Base-by-base conservation (phyloP, 2,329 filamentous ascomycete species). In the Botrytis fragariae region DNA sequence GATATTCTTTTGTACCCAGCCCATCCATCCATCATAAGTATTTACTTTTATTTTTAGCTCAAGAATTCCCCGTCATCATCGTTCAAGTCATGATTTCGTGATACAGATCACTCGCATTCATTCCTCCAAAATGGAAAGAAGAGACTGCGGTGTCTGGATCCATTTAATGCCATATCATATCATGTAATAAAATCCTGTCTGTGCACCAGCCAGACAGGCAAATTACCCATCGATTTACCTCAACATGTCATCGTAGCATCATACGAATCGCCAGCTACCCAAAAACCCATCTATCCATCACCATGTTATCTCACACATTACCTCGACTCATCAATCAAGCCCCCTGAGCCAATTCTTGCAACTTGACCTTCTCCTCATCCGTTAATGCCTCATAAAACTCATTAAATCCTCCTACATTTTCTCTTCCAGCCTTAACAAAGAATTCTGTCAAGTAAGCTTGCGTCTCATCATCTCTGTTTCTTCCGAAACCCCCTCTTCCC, bases 391-490 rank as follows among this genome's bases (percentile, higher is more conserved):
- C 75, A 74, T 82, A 83, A 20, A 83, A 72, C 39, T 79, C 80
- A 73, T 82, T 81, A 74, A 84, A 84, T 12, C 80, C 80, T 8
- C 79, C 81, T 35, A 82, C 72, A 73, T 83, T 81, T 74, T 81
- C 80, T 12, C 76, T 75, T 3, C 77, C 77, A 22, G 79, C 79
- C 22, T 78, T 76, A 4, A 91, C 81, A 84, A 98, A 98, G 84
- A 97, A 98, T 22, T 95, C 90, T 1, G 90, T 87, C 64, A 98
- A 85, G 81, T 94, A 97, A 6, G 88, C 89, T 81, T 97, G 93
- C 12, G 95, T 97, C 85, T 97, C 94, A 80, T 98, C 94, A 80
- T 98, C 95, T 48, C 91, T 89, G 79, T 92, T 89, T 71, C 94
- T 89, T 78, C 84, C 84, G 63, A 83, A 80, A 72, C 82, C 83